phyloP scores from a whole-genome alignment of 805 yeast species.

The Metschnikowia matae region DNA sequence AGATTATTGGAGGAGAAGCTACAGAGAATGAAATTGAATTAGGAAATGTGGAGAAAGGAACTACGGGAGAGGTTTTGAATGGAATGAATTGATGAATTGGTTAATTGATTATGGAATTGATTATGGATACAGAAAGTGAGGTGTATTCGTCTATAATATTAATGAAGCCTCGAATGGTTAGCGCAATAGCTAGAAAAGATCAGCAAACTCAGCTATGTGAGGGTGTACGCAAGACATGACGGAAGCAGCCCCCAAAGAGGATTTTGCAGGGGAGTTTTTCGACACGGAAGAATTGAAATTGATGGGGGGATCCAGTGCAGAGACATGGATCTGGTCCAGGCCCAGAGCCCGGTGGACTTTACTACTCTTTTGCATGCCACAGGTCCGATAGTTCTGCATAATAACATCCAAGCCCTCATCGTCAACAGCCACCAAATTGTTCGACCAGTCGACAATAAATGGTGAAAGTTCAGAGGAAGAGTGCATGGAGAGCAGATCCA shows the following conservation, averaged over 20 bases:
- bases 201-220: slow-evolving; percentile 43
- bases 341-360: slow-evolving; percentile 12
- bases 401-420: slow-evolving; percentile 41
- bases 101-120: too few species aligned
- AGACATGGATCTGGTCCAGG: slow-evolving; percentile 8
- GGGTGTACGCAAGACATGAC: slow-evolving; percentile 30
- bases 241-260: slow-evolving; percentile 9
- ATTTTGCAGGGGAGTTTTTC: slow-evolving; percentile 3
- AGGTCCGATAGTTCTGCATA: slow-evolving; percentile 32
- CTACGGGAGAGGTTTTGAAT: too few species aligned
- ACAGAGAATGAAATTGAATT: too few species aligned
- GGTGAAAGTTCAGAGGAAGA: slow-evolving; percentile 17
- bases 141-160: slow-evolving; percentile 1
- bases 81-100: too few species aligned
- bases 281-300: neutral
- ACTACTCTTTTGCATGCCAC: slow-evolving; percentile 18
- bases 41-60: too few species aligned
- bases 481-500: slow-evolving; percentile 12
- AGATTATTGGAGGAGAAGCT: too few species aligned
- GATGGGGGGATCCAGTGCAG: neutral
- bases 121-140: neutral
- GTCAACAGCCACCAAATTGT: slow-evolving; percentile 50
- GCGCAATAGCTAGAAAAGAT: slow-evolving; percentile 28
- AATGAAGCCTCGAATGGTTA: neutral
- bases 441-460: slow-evolving; percentile 58